These are phyloP conservation scores for Astrothelium macrocarpum DNA, from an alignment of 495 filamentous ascomycete genomes.

Conservation along the genomic window DNA sequence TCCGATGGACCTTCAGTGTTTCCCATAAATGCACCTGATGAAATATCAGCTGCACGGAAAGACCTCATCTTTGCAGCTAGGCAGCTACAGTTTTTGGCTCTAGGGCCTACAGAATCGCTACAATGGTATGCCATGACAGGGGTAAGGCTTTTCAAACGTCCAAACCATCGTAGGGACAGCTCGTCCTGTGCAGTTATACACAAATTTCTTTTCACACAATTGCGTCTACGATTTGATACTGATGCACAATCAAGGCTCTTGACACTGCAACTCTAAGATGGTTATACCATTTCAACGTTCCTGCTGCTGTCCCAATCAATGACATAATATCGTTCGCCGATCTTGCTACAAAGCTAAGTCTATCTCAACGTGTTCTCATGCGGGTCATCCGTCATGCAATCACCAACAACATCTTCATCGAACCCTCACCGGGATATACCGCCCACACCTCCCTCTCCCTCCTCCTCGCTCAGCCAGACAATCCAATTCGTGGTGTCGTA, in stretches of 20 bases:
- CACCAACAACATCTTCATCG: conserved; percentile 48
- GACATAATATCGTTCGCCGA: not conserved
- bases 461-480: conserved; percentile 10
- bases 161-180: not conserved
- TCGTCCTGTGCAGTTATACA: too few species aligned
- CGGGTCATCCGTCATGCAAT: conserved; percentile 48
- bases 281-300: not conserved
- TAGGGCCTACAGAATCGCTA: not conserved
- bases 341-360: not conserved
- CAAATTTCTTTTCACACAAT: too few species aligned
- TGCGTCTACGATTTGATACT: not conserved
- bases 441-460: conserved; percentile 40
- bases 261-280: not conserved
- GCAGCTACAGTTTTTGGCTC: not conserved
- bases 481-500: not conserved
- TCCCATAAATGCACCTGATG: not conserved
- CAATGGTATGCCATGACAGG: not conserved
- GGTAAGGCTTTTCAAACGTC: not conserved
- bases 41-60: not conserved
- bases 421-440: conserved; percentile 40
- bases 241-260: not conserved
- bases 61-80: not conserved
- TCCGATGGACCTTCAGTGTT: not conserved
- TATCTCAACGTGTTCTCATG: conserved; percentile 22
- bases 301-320: not conserved